Evolutionary conservation across 106 monocot species (phyloP).

Genomic region (Triglochin maritima): DNA sequence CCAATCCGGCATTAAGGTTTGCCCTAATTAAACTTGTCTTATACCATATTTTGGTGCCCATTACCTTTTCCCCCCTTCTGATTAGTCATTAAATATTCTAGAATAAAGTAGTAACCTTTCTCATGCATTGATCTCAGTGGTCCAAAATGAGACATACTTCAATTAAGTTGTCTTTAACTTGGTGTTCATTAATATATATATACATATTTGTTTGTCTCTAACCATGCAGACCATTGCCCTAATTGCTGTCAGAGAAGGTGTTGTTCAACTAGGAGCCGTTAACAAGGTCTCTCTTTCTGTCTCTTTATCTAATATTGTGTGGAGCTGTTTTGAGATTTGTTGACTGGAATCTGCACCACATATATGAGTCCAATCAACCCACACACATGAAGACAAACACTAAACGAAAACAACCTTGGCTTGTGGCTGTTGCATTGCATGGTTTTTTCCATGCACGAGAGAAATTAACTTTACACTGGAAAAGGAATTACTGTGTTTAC

Average conservation of each 20-base stretch:
- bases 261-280: slow-evolving; percentile 79
- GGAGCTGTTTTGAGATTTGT: not conserved
- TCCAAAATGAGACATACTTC: too few species aligned
- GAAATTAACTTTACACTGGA: too few species aligned
- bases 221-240: slow-evolving; percentile 84
- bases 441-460: too few species aligned
- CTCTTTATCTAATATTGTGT: slow-evolving; percentile 14
- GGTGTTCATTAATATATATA: too few species aligned
- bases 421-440: too few species aligned
- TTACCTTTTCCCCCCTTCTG: not conserved
- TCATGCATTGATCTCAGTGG: too few species aligned
- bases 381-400: not conserved
- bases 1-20: slow-evolving; percentile 91
- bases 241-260: slow-evolving; percentile 93
- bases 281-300: slow-evolving; percentile 56
- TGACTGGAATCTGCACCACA: not conserved
- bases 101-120: too few species aligned
- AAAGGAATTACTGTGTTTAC: too few species aligned
- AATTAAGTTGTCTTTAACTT: too few species aligned
- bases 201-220: too few species aligned
- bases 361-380: not conserved
- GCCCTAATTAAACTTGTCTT: not conserved
- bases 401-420: not conserved
- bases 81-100: not conserved
- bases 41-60: not conserved